Conservation (phyloP, 1,139 yeast genomes). For the Suhomyces maxii region DNA sequence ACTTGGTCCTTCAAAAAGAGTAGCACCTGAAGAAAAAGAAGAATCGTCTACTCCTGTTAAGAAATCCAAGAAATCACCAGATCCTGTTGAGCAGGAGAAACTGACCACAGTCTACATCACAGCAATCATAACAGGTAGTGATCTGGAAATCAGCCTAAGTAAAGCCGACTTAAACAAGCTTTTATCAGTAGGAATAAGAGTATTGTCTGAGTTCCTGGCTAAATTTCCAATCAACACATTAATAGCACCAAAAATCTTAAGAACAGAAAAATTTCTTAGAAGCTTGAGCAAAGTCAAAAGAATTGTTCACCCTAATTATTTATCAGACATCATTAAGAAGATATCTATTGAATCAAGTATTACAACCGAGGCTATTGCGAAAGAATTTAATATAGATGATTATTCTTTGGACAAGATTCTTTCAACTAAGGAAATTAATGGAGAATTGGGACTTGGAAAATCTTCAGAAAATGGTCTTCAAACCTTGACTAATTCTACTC, state of each 20-base stretch:
- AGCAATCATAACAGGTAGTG: conserved; percentile 68
- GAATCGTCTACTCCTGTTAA: conserved; percentile 3
- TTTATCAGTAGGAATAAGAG: conserved; percentile 39
- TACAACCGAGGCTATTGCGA: conserved; percentile 22
- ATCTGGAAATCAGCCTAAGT: conserved; percentile 39
- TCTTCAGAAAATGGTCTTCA: conserved; percentile 21
- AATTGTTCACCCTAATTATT: conserved; percentile 50
- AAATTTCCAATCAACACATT: conserved; percentile 42
- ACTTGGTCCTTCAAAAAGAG: conserved; percentile 5
- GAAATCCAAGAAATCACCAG: conserved; percentile 2
- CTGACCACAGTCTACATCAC: conserved; percentile 20
- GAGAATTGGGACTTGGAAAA: conserved; percentile 31
- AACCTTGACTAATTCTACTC: conserved; percentile 23
- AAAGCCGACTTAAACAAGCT: conserved; percentile 34
- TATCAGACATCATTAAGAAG: conserved; percentile 41
- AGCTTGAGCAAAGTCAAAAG: conserved; percentile 36
- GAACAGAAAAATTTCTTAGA: conserved; percentile 82
- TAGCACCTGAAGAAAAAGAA: conserved; percentile 1
- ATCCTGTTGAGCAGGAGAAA: conserved; percentile 3
- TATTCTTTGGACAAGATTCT: conserved; percentile 39
- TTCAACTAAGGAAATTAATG: conserved; percentile 27
- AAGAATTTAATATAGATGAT: conserved; percentile 29
- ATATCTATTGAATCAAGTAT: conserved; percentile 10
- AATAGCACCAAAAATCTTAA: conserved; percentile 73
- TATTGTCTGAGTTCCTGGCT: conserved; percentile 34